These are phyloP conservation scores for Petunia secreta DNA, from an alignment of 257 asterid species.

Conservation along the genomic window DNA sequence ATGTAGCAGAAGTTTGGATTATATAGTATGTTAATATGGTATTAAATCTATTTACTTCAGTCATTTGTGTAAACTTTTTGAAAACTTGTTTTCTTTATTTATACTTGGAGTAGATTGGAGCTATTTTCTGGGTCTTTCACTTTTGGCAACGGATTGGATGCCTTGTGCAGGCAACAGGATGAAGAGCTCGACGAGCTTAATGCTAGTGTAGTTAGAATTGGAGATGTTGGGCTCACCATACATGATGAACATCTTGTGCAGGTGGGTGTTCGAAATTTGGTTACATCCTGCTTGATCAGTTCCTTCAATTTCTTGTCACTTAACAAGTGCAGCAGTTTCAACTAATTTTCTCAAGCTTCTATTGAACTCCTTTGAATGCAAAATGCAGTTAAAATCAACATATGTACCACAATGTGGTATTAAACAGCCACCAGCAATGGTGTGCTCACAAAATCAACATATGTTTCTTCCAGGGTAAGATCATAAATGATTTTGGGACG, in stretches of 20 bases:
- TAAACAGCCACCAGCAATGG: too few relatives aligned
- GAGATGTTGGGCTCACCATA: conserved; percentile 95
- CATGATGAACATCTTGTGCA: conserved; percentile 96
- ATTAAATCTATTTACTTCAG: too few relatives aligned
- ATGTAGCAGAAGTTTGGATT: neutral
- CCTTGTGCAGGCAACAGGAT: conserved; percentile 65
- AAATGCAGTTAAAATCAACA: conserved; percentile 11
- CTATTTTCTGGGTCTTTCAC: conserved; percentile 17
- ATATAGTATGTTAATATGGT: neutral
- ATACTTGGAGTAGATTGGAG: conserved; percentile 16
- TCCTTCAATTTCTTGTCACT: conserved; percentile 13
- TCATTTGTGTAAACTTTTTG: neutral
- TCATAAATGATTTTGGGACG: too few relatives aligned
- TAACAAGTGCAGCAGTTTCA: neutral
- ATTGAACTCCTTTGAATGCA: neutral
- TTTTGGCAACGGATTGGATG: conserved; percentile 24
- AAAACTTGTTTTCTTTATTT: neutral
- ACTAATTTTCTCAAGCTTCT: neutral
- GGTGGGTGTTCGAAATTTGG: conserved; percentile 38
- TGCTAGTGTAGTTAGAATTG: conserved; percentile 86
- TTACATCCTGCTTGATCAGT: neutral
- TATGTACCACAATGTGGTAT: neutral
- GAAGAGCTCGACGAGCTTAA: conserved; percentile 89
- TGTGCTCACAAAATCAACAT: too few relatives aligned
- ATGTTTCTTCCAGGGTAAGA: too few relatives aligned